Percentiles rank a stretch among this genome's conserved stretches.
These are phyloP conservation scores for Stipa capillata DNA, from an alignment of 176 grass and related monocot genomes.

Conservation along the genomic window DNA sequence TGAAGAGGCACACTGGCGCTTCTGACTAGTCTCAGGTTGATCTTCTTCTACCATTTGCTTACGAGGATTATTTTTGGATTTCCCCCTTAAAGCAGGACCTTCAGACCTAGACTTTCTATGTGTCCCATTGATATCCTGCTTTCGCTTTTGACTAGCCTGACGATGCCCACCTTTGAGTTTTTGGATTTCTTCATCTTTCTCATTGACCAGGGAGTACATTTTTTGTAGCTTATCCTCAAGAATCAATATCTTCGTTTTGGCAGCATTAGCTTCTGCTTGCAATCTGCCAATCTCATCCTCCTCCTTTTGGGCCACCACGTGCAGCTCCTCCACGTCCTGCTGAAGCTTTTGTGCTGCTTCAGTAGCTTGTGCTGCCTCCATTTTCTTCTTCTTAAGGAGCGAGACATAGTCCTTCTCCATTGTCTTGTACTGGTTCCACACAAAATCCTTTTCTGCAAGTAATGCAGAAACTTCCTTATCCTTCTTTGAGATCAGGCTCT, in stretches of 20 bases:
- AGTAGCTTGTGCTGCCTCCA: slow-evolving; percentile 31
- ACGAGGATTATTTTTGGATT: not conserved
- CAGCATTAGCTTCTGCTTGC: not conserved
- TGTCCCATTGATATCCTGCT: not conserved
- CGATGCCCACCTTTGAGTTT: not conserved
- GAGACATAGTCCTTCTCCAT: slow-evolving; percentile 26
- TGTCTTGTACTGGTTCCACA: slow-evolving; percentile 41
- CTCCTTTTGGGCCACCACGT: slow-evolving; percentile 24
- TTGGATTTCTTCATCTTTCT: slow-evolving; percentile 12
- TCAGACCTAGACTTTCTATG: slow-evolving; percentile 12
- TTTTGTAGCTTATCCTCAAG: slow-evolving; percentile 20
- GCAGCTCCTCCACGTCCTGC: slow-evolving; percentile 12
- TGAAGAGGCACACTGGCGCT: slow-evolving; percentile 12
- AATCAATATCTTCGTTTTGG: slow-evolving; percentile 21
- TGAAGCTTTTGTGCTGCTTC: slow-evolving; percentile 33
- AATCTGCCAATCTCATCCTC: slow-evolving; percentile 18
- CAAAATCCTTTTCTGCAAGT: slow-evolving; percentile 32
- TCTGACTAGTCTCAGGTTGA: slow-evolving; percentile 18
- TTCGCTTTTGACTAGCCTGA: not conserved
- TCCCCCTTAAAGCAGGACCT: not conserved
- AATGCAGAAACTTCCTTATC: slow-evolving; percentile 35
- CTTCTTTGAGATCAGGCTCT: slow-evolving; percentile 31
- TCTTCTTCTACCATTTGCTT: not conserved
- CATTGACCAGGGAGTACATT: slow-evolving; percentile 13
- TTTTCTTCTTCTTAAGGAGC: slow-evolving; percentile 11